These are phyloP conservation scores for Prototheca stagnorum DNA, from an alignment of 163 green algal species.

Conservation along the genomic window DNA sequence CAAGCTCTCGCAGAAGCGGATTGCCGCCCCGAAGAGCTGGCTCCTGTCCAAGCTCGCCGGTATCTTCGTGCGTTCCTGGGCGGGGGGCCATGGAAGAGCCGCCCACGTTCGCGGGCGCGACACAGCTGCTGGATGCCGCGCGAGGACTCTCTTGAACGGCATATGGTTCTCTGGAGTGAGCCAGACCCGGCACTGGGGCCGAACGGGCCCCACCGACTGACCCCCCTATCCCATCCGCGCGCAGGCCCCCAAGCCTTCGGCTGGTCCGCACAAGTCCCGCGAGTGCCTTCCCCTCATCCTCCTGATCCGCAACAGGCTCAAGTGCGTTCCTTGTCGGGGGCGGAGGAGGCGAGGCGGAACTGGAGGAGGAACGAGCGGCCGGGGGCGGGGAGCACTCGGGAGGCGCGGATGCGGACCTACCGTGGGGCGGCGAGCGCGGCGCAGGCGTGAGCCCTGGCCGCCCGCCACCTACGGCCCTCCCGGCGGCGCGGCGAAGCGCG, in stretches of 20 bases:
- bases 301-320: constrained; percentile 94
- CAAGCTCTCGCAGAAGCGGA: constrained; percentile 98
- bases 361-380: background rate
- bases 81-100: too few species aligned
- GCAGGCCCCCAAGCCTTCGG: constrained; percentile 89
- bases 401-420: background rate
- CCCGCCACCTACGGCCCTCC: too few species aligned
- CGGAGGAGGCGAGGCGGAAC: background rate
- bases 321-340: constrained; percentile 39
- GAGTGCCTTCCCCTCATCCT: constrained; percentile 95
- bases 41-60: constrained; percentile 98
- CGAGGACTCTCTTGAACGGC: too few species aligned
- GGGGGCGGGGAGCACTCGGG: background rate
- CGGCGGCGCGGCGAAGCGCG: too few species aligned
- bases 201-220: background rate
- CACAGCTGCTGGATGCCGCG: too few species aligned
- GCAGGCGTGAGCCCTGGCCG: too few species aligned
- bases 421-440: too few species aligned
- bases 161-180: too few species aligned
- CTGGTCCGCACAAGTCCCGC: constrained; percentile 90
- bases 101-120: too few species aligned
- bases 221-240: background rate
- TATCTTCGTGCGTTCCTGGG: constrained; percentile 95
- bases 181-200: too few species aligned
- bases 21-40: constrained; percentile 96